Base-by-base conservation (phyloP, 805 yeast species). In the Candida fluviatilis region DNA sequence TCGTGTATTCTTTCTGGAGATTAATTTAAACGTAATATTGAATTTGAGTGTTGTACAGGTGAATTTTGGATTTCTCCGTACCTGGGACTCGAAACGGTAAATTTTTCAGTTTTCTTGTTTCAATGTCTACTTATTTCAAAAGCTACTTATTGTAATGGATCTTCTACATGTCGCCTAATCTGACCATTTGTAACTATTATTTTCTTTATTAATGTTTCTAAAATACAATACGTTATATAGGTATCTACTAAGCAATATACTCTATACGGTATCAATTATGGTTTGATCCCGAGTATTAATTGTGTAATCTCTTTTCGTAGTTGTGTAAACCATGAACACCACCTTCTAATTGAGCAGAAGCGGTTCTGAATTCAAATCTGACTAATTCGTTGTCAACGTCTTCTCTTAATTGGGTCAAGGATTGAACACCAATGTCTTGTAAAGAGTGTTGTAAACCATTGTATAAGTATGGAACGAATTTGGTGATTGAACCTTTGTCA, bases 321-420 rank as follows among this genome's bases (percentile, higher is more conserved):
- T 97, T 90, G 76, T 88, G 88, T 69, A 93, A 79, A 60, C 95
- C 90, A 70, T 88, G 85, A 47, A 93, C 91, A 68, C 98, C 98
- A 75, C 99, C 99, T 74, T 93, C 99, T 50, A 89, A 76, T 77
- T 93, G 99, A 48, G 99, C 96, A 58, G 96, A 86, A 36, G 98
- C 95, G 52, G 98, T 90, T 80, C 99, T 88, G 69, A 84, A 82
- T 74, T 93, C 99, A 60, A 93, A 93, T 73, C 99, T 82, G 47
- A 89, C 82, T 23, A 67, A 70, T 51, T 95, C 95, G 40, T 54
- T 47, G 54, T 71, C 72, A 45, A 86, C 91, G 34, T 73, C 64
- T 42, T 66, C 66, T 59, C 83, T 83, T 64, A 93, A 78, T 30
- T 67, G 80, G 13, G 51, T 60, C 50, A 85, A 61, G 34, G 93